Evolutionary conservation across 1,139 yeast species (phyloP).

Genomic region (Meyerozyma sp.): DNA sequence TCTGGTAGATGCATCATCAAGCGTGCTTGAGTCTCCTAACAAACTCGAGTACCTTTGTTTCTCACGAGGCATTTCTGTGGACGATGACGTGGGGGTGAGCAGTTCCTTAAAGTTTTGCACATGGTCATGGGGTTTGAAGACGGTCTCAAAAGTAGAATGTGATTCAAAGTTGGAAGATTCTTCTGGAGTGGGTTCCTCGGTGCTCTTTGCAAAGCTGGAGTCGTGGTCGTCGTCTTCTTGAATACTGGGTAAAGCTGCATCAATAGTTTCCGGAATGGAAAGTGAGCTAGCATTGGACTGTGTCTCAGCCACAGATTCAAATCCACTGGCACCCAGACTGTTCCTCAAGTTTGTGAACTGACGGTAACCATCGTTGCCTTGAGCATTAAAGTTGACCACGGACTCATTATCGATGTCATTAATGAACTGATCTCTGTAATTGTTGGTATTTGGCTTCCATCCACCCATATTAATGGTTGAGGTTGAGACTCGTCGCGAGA

Average conservation of each 20-base stretch:
- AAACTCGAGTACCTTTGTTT: neutral
- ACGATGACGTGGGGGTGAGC: slow-evolving; percentile 23
- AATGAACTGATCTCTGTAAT: slow-evolving; percentile 47
- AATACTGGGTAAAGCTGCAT: slow-evolving; percentile 34
- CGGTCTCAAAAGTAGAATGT: slow-evolving; percentile 18
- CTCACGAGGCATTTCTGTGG: slow-evolving; percentile 5
- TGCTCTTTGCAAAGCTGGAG: neutral
- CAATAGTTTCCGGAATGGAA: slow-evolving; percentile 42
- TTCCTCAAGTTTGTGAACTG: slow-evolving; percentile 31
- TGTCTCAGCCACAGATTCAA: slow-evolving; percentile 15
- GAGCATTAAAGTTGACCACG: slow-evolving; percentile 26
- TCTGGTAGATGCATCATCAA: neutral
- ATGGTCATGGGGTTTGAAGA: slow-evolving; percentile 21
- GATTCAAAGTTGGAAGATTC: neutral
- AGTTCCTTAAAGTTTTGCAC: slow-evolving; percentile 25
- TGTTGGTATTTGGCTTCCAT: slow-evolving; percentile 50
- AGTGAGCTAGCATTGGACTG: slow-evolving; percentile 23
- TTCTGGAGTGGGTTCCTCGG: neutral
- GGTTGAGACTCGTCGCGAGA: slow-evolving; percentile 29
- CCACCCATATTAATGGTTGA: slow-evolving; percentile 43
- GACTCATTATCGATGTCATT: slow-evolving; percentile 43
- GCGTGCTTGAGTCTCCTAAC: neutral
- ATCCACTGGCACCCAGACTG: slow-evolving; percentile 9
- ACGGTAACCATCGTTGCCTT: slow-evolving; percentile 20
- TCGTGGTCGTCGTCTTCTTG: slow-evolving; percentile 30